Conservation (phyloP, 2,329 filamentous ascomycete genomes). For the Aspergillus transmontanensis region DNA sequence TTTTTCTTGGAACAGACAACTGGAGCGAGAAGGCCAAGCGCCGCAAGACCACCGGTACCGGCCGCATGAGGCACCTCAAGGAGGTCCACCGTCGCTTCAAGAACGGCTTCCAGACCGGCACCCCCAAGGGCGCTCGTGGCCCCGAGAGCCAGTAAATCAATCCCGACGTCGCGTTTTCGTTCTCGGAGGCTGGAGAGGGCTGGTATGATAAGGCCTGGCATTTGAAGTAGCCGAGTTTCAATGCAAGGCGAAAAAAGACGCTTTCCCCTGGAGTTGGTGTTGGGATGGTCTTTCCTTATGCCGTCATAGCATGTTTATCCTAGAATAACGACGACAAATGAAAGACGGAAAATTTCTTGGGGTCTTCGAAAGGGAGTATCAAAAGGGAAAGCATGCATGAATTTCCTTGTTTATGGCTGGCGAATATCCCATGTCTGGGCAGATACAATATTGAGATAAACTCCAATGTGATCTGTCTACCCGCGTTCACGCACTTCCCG, state of each 20-base stretch:
- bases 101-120: conserved; percentile 95
- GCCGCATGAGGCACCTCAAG: conserved; percentile 95
- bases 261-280: conserved; percentile 41
- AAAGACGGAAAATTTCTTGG: conserved; percentile 32
- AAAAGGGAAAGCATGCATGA: conserved; percentile 40
- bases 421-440: conserved; percentile 42
- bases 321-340: conserved; percentile 29
- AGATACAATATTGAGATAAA: conserved; percentile 39
- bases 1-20: conserved; percentile 70
- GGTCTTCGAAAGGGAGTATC: conserved; percentile 32
- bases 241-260: conserved; percentile 37
- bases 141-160: conserved; percentile 50
- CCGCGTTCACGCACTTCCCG: conserved; percentile 20
- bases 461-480: conserved; percentile 36
- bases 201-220: conserved; percentile 43
- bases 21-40: conserved; percentile 99
- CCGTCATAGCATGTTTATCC: conserved; percentile 32
- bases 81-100: conserved; percentile 88
- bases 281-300: conserved; percentile 35
- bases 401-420: conserved; percentile 44
- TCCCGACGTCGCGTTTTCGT: conserved; percentile 41
- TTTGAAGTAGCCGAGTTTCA: conserved; percentile 37
- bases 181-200: conserved; percentile 42
- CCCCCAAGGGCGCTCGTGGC: conserved; percentile 80
- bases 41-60: conserved; percentile 98